These are phyloP conservation scores for Kwoniella dejecticola DNA, from an alignment of 768 basidiomycete species.

Conservation along the genomic window DNA sequence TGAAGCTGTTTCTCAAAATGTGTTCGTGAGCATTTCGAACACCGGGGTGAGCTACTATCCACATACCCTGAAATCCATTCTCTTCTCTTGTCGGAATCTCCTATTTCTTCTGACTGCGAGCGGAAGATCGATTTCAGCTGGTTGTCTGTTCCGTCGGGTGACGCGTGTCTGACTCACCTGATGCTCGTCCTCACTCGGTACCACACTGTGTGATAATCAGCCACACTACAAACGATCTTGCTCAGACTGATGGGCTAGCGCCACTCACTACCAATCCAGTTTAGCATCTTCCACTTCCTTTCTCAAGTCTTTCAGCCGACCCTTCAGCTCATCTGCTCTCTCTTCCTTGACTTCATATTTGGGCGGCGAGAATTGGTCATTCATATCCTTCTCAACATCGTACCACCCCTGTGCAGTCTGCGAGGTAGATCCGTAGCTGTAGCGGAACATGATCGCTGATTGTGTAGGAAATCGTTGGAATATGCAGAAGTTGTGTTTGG, in stretches of 20 bases:
- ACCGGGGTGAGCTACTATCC: not conserved
- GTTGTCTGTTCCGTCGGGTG: not conserved
- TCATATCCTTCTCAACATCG: not conserved
- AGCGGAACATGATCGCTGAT: no score
- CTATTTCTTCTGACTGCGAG: conserved; percentile 47
- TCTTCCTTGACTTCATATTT: not conserved
- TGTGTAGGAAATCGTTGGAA: no score
- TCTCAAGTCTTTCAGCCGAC: conserved; percentile 34
- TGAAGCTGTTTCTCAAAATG: conserved; percentile 45
- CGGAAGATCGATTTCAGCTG: not conserved
- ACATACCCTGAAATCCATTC: conserved; percentile 44
- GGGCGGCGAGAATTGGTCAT: not conserved
- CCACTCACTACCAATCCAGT: conserved; percentile 52
- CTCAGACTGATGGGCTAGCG: not conserved
- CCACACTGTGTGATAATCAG: conserved; percentile 30
- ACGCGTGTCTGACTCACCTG: conserved; percentile 28
- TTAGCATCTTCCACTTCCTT: conserved; percentile 42
- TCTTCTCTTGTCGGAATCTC: conserved; percentile 42
- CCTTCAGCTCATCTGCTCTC: conserved; percentile 26
- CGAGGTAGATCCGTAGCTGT: no score
- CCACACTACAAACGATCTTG: no score
- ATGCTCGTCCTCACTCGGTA: conserved; percentile 53
- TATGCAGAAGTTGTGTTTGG: no score
- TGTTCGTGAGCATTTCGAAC: not conserved
- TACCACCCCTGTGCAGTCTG: not conserved